phyloP scores from a whole-genome alignment of 2,329 filamentous ascomycete species.

The Pyricularia sp. region DNA sequence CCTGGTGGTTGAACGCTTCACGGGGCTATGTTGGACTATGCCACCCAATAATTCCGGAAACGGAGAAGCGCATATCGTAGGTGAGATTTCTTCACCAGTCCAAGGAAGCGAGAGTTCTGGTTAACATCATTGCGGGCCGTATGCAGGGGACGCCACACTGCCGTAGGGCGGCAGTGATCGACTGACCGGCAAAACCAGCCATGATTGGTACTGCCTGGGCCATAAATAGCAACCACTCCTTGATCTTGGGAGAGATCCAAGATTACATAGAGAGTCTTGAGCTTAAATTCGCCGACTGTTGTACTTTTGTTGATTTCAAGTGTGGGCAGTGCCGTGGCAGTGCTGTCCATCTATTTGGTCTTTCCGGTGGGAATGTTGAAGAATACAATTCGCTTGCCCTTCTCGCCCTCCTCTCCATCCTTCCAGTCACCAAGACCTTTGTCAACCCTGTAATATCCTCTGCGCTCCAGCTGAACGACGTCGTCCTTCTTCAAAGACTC shows the following conservation, averaged over 20 bases:
- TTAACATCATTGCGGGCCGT: neutral
- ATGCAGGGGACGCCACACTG: neutral
- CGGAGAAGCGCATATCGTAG: neutral
- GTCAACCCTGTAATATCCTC: conserved; percentile 85
- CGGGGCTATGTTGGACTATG: neutral
- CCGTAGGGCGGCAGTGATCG: neutral
- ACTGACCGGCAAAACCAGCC: neutral
- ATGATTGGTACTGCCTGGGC: neutral
- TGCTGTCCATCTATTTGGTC: conserved; percentile 21
- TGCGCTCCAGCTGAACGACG: conserved; percentile 89
- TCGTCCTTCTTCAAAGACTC: conserved; percentile 68
- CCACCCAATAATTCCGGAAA: neutral
- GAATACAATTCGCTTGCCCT: conserved; percentile 37
- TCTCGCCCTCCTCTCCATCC: conserved; percentile 33
- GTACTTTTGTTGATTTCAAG: neutral
- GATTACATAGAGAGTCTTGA: neutral
- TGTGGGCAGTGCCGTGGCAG: neutral
- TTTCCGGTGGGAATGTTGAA: conserved; percentile 47
- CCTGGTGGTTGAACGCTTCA: neutral
- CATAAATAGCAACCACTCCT: neutral
- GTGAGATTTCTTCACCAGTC: neutral
- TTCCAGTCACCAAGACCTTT: conserved; percentile 39
- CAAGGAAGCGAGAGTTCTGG: neutral
- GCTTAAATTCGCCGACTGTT: neutral
- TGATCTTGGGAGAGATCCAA: neutral